A percentile compares a stretch with the other conserved stretches of the same genome.
These are phyloP conservation scores for Calonectria leucothoes DNA, from an alignment of 2,329 filamentous ascomycete genomes.

Conservation along the genomic window DNA sequence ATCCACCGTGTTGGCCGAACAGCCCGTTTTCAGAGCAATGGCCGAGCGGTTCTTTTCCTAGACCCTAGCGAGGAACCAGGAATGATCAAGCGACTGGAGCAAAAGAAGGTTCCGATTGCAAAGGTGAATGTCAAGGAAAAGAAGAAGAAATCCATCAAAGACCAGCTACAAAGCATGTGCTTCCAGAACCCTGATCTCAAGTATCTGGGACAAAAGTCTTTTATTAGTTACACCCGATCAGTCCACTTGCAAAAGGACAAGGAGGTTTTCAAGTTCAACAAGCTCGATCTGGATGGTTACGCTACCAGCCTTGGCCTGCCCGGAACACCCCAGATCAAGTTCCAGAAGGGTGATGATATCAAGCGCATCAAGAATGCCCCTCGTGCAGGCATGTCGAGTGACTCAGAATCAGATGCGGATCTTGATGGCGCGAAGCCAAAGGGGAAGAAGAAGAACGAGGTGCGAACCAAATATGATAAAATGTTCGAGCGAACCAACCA, in stretches of 20 bases:
- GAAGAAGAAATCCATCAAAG: conserved; percentile 88
- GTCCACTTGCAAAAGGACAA: conserved; percentile 92
- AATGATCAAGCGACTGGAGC: conserved; percentile 87
- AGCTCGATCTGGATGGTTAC: conserved; percentile 86
- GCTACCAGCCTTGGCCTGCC: conserved; percentile 88
- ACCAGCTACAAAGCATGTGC: conserved; percentile 92
- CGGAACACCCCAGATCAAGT: conserved; percentile 92
- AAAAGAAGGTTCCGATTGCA: conserved; percentile 90
- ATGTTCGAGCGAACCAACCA: conserved; percentile 99
- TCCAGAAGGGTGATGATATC: conserved; percentile 88
- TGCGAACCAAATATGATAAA: conserved; percentile 94
- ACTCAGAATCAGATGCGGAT: conserved; percentile 67
- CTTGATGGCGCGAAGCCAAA: conserved; percentile 62
- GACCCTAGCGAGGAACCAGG: conserved; percentile 92
- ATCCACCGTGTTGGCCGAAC: conserved; percentile 96
- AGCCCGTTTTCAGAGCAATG: conserved; percentile 90
- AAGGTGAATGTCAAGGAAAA: conserved; percentile 87
- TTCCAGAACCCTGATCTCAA: conserved; percentile 96
- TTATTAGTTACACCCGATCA: conserved; percentile 88
- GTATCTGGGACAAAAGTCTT: conserved; percentile 95
- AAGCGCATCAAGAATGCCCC: conserved; percentile 91
- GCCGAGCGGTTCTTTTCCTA: conserved; percentile 89
- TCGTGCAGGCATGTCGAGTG: conserved; percentile 72
- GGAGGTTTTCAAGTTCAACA: conserved; percentile 86
- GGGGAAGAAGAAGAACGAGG: conserved; percentile 74